Base-by-base conservation (phyloP, 768 basidiomycete genomes). In the Leccinum sublutescens region DNA sequence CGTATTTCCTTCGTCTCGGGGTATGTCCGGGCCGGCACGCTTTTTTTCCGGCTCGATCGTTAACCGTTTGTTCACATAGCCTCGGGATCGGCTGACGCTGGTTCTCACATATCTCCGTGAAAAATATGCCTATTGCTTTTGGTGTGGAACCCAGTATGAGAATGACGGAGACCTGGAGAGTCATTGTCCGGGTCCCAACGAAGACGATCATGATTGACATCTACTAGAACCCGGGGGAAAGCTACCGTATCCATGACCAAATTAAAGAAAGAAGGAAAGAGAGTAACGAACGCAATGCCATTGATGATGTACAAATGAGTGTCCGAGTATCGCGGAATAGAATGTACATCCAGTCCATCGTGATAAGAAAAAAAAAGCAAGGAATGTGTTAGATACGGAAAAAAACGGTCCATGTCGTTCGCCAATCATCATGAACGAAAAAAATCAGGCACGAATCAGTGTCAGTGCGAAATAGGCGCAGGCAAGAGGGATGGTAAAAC, bases 91-190 rank as follows among this genome's bases (percentile, higher is more conserved):
- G 33, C 79, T 94, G 36, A 74, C 79, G 40, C 75, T 87, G 50
- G 83, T 92, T 17, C 77, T 93, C 25, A 75, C 82, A 5, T 92
- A 95, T 71, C 80, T 95, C 52, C 87, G 93, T 25, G 78, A 82
- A 40, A 80, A 77, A 60, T 84, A 93, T 71, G 69, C 78, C 5
- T 94, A 94, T 69, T 94, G 93, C 69, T 93, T 93, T 72, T 94
- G 91, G 89, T 95, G 93, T 69, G 93, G 93, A 12, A 82, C 87
- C 12, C 81, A 85, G 64, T 95, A 93, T 67, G 79, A 81, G 5
- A 77, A 79, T 62, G 70, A 74, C 6, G 81, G 82, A 15, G 88
- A 90, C 52, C 75, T 95, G 77, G 74, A 74, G 40, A 71, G 66
- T 38, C 78, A 85, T 56, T 95, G 93, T 71, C 92, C 92, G 6